A percentile compares a stretch with the other conserved stretches of the same genome.
phyloP scores from a whole-genome alignment of 305 asterid species.

The Plantago rigida region DNA sequence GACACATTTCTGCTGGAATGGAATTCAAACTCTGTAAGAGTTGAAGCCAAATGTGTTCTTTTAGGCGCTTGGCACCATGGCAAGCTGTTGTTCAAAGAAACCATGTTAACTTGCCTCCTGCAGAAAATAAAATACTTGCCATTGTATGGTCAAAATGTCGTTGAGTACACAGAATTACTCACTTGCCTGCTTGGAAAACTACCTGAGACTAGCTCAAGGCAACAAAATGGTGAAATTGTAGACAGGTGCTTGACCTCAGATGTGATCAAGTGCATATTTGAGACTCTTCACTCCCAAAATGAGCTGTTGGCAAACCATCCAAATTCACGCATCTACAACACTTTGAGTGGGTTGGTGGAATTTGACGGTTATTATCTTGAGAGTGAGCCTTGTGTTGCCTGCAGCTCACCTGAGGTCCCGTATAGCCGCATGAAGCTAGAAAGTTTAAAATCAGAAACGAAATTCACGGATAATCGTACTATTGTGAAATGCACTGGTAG shows the following conservation, averaged over 20 bases:
- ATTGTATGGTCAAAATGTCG: slow-evolving; percentile 82
- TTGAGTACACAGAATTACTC: slow-evolving; percentile 82
- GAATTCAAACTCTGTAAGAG: slow-evolving; percentile 87
- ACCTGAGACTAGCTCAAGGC: slow-evolving; percentile 55
- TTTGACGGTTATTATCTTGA: slow-evolving; percentile 99
- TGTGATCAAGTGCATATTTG: slow-evolving; percentile 69
- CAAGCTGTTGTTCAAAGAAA: slow-evolving; percentile 67
- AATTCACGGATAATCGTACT: slow-evolving; percentile 95
- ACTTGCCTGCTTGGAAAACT: slow-evolving; percentile 75
- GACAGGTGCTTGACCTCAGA: slow-evolving; percentile 86
- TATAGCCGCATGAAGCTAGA: slow-evolving; percentile 96
- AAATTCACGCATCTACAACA: slow-evolving; percentile 96
- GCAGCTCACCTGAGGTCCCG: slow-evolving; percentile 99
- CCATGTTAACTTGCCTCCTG: slow-evolving; percentile 60
- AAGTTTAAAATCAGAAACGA: slow-evolving; percentile 92
- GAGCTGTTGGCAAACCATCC: slow-evolving; percentile 99
- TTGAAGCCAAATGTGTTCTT: slow-evolving; percentile 79
- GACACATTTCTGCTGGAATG: slow-evolving; percentile 90
- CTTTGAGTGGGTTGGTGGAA: slow-evolving; percentile 95
- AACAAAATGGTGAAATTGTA: slow-evolving; percentile 52
- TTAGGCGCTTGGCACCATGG: slow-evolving; percentile 95
- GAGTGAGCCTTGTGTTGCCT: slow-evolving; percentile 99
- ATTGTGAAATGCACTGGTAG: slow-evolving; percentile 99
- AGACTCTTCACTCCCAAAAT: slow-evolving; percentile 88
- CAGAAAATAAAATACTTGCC: slow-evolving; percentile 80